phyloP scores from a whole-genome alignment of 495 filamentous ascomycete genomes.

The Jackrogersella multiformis region DNA sequence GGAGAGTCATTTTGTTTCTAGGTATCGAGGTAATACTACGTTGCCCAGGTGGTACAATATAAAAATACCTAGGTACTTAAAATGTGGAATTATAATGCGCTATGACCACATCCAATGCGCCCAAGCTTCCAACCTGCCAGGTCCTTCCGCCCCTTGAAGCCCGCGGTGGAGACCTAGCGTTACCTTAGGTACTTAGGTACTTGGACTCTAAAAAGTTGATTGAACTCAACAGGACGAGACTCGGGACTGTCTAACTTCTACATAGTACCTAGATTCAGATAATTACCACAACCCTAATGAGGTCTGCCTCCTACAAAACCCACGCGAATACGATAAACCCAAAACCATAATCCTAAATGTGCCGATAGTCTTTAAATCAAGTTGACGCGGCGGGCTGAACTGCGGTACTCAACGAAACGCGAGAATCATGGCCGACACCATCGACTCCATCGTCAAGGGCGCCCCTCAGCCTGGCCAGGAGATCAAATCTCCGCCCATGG shows the following conservation, averaged over 20 bases:
- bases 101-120: constrained; percentile 19
- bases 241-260: too few species aligned
- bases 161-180: too few species aligned
- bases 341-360: constrained; percentile 28
- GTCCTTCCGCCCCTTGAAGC: too few species aligned
- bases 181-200: constrained; percentile 2
- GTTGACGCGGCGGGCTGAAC: constrained; percentile 45
- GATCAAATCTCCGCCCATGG: constrained; percentile 48
- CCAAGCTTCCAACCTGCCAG: too few species aligned
- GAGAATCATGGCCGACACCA: constrained; percentile 60
- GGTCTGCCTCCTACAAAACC: background rate
- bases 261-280: too few species aligned
- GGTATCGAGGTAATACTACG: too few species aligned
- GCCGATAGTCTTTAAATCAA: constrained; percentile 21
- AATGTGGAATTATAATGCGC: too few species aligned
- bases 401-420: constrained; percentile 8
- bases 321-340: constrained; percentile 9
- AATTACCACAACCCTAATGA: constrained; percentile 17
- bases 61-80: background rate
- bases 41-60: too few species aligned
- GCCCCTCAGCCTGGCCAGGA: constrained; percentile 65
- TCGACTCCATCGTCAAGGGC: constrained; percentile 91
- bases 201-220: background rate
- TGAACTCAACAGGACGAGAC: too few species aligned
- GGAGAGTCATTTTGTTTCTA: too few species aligned